Evolutionary conservation across 805 yeast species (phyloP), one percentile per base, ranked within the genome.

Genomic region (Schizosaccharomyces octosporus): DNA sequence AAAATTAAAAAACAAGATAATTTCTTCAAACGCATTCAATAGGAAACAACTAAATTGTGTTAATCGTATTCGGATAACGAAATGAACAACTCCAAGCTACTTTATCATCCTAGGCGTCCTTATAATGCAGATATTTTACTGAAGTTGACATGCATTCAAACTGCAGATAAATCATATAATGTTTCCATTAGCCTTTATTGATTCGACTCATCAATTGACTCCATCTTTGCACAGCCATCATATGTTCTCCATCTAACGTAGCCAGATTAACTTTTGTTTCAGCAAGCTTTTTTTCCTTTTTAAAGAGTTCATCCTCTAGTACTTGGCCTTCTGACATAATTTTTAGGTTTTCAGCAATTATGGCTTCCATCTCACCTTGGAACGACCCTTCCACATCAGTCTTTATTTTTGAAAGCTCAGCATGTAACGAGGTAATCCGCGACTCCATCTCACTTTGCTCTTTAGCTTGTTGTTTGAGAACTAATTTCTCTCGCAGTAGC

Each of bases 401-500:
- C 27, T 65, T 65, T 41, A 64, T 60, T 31, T 63, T 61, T 32
- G 64, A 65, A 24, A 64, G 51, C 13, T 29, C 43, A 17, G 72
- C 66, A 57, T 75, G 75, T 57, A 83, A 71, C 11, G 76, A 80
- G 1, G 69, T 72, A 48, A 83, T 78, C 61, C 75, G 78, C 1
- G 70, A 68, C 32, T 72, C 69, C 60, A 88, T 72, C 57, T 82
- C 85, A 31, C 74, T 77, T 64, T 86, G 85, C 63, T 87, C 95
- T 66, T 86, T 90, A 60, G 78, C 75, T 31, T 90, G 70, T 42
- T 84, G 83, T 1, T 94, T 95, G 31, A 85, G 75, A 61, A 76
- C 78, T 51, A 89, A 79, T 67, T 93, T 82, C 48, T 85, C 83
- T 64, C 80, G 81, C 42, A 90, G 87, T 82, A 93, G 80, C 65